A percentile compares a stretch with the other conserved stretches of the same genome.
These are phyloP conservation scores for Alloteropsis angusta DNA, from an alignment of 202 grass and related monocot species.

Conservation along the genomic window DNA sequence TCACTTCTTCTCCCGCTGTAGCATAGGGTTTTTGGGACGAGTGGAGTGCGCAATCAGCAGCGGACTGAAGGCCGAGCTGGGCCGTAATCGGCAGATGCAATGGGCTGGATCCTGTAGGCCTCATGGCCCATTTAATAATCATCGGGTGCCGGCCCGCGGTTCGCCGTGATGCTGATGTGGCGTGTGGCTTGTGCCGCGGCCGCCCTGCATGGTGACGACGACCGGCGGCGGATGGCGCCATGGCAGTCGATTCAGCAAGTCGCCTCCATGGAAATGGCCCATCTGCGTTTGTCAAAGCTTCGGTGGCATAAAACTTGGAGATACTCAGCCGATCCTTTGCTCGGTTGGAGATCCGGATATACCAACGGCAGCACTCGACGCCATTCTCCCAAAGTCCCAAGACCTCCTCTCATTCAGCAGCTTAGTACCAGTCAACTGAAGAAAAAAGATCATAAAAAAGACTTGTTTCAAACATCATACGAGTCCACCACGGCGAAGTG, in stretches of 20 bases:
- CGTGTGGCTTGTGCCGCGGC: no score
- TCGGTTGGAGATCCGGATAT: constrained; percentile 23
- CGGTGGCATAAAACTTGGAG: background rate
- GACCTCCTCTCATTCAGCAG: background rate
- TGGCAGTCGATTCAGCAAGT: no score
- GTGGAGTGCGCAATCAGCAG: background rate
- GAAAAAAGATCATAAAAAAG: background rate
- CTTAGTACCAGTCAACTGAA: background rate
- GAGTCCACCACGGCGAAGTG: background rate
- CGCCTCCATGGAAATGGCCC: background rate
- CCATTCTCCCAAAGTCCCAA: no score
- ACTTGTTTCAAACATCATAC: background rate
- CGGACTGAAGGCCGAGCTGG: background rate
- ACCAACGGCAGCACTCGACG: background rate
- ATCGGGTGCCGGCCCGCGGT: no score
- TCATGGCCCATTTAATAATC: no score
- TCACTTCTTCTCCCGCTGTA: background rate
- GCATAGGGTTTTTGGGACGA: constrained; percentile 35
- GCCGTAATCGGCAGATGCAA: background rate
- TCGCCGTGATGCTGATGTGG: no score
- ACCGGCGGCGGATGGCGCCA: no score
- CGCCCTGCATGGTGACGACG: no score
- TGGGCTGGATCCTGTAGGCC: background rate
- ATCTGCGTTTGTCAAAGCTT: background rate
- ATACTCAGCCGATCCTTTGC: background rate